These are phyloP conservation scores for Xylariaceae sp. DNA, from an alignment of 2,329 filamentous ascomycete species.

Conservation along the genomic window DNA sequence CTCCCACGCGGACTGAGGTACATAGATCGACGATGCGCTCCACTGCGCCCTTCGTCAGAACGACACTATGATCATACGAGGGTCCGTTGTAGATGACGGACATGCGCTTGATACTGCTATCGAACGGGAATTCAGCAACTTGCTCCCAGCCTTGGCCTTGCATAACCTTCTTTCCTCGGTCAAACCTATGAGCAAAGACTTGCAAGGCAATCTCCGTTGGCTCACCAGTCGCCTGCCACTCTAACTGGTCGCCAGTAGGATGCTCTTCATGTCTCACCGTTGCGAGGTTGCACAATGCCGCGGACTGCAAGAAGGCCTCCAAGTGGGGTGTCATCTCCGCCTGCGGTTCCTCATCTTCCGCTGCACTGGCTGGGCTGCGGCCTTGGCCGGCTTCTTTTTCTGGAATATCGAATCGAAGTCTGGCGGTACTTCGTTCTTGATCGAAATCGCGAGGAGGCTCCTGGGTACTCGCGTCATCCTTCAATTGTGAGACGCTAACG, in stretches of 20 bases:
- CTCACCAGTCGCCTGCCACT: conserved; percentile 66
- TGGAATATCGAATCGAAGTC: conserved; percentile 60
- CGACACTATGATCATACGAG: conserved; percentile 41
- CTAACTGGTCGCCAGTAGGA: conserved; percentile 47
- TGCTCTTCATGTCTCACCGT: conserved; percentile 53
- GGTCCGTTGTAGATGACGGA: conserved; percentile 65
- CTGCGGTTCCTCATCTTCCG: conserved; percentile 30
- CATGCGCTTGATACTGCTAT: conserved; percentile 76
- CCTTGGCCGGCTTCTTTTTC: conserved; percentile 40
- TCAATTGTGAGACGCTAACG: conserved; percentile 43
- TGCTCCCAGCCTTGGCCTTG: conserved; percentile 56
- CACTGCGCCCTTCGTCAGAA: conserved; percentile 61
- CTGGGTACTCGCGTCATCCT: conserved; percentile 28
- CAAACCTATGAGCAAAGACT: conserved; percentile 68
- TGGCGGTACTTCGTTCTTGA: conserved; percentile 55
- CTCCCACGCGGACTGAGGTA: conserved; percentile 42
- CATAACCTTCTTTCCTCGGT: conserved; percentile 51
- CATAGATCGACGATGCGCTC: conserved; percentile 59
- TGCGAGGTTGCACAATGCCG: conserved; percentile 63
- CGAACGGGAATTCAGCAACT: conserved; percentile 72
- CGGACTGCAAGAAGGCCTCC: conserved; percentile 48
- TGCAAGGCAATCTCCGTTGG: conserved; percentile 75
- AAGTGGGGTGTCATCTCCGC: conserved; percentile 49
- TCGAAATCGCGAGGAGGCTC: conserved; percentile 50
- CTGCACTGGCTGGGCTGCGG: conserved; percentile 35